Evolutionary conservation across 768 basidiomycete genomes (phyloP).

Genomic region (Lentinula detonsa): DNA sequence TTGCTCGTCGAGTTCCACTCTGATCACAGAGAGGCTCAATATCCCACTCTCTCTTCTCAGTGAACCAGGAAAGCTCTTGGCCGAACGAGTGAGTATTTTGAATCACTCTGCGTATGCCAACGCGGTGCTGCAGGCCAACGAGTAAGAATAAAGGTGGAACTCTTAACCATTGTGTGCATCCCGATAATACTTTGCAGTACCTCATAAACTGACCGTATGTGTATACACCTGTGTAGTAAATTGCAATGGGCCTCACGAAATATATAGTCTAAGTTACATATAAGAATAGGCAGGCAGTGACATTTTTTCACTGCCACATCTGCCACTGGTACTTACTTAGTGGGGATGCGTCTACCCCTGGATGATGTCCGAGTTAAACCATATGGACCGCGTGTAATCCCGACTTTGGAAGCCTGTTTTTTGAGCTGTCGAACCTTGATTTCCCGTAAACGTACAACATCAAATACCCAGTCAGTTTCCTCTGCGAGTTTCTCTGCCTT

Average conservation of each 20-base stretch:
- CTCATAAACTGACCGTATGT: conserved; percentile 16
- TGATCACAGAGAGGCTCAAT: conserved; percentile 43
- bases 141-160: conserved; percentile 4
- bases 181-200: too few species aligned
- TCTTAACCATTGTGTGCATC: too few species aligned
- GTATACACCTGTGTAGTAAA: too few species aligned
- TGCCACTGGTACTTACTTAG: neutral
- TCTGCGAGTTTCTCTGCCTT: conserved; percentile 39
- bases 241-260: too few species aligned
- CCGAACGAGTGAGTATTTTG: conserved; percentile 51
- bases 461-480: conserved; percentile 67
- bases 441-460: conserved; percentile 43
- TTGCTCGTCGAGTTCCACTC: conserved; percentile 45
- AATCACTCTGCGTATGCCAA: conserved; percentile 56
- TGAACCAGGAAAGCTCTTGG: conserved; percentile 38
- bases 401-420: neutral
- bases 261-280: too few species aligned
- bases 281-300: too few species aligned
- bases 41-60: conserved; percentile 40
- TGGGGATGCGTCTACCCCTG: neutral
- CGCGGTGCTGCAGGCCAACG: conserved; percentile 37
- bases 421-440: conserved; percentile 18
- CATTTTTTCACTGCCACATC: neutral
- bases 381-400: neutral
- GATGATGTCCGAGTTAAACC: neutral